Evolutionary conservation across 2,329 filamentous ascomycete genomes (phyloP).

Genomic region (Metarhizium album): DNA sequence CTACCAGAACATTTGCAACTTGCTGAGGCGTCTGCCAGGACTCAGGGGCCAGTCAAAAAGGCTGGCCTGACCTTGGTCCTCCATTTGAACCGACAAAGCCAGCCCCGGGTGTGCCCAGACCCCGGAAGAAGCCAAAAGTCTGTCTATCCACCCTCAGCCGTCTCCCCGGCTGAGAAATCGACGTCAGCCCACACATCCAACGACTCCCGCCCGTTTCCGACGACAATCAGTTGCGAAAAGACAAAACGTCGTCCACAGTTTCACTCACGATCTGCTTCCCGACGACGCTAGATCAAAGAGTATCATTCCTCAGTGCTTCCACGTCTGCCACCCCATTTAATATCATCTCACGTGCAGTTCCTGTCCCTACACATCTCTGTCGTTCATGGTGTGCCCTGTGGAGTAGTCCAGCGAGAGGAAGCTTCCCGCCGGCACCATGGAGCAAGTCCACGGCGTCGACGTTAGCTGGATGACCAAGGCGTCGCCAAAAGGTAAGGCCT

Average conservation of each 20-base stretch:
- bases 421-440: constrained; percentile 43
- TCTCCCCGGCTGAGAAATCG: not conserved
- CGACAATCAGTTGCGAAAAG: not conserved
- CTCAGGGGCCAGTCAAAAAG: too few relatives aligned
- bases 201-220: not conserved
- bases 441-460: constrained; percentile 72
- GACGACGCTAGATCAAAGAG: not conserved
- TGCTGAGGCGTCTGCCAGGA: not conserved
- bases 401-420: constrained; percentile 1
- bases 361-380: not conserved
- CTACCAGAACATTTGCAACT: not conserved
- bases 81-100: not conserved
- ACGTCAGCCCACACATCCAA: not conserved
- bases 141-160: not conserved
- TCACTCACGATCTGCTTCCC: not conserved
- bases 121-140: not conserved
- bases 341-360: not conserved
- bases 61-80: not conserved
- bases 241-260: not conserved
- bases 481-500: constrained; percentile 58
- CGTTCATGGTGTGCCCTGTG: constrained; percentile 1
- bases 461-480: constrained; percentile 84
- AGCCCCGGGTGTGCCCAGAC: not conserved
- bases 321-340: not conserved
- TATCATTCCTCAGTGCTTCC: not conserved